phyloP scores from a whole-genome alignment of 257 asterid genomes.

The Primulina huaijiensis region DNA sequence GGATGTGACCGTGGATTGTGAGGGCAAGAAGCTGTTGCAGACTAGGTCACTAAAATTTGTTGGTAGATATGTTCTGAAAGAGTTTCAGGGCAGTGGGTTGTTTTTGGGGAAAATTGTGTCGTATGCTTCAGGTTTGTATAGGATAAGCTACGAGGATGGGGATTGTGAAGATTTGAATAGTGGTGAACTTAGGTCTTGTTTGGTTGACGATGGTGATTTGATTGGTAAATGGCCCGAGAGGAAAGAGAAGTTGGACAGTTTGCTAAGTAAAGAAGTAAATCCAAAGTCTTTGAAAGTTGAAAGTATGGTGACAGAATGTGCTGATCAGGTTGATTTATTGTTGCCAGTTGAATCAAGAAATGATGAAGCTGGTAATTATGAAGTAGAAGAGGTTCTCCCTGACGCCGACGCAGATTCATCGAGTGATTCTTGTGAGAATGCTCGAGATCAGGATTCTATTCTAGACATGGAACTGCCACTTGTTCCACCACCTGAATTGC shows the following conservation, averaged over 20 bases:
- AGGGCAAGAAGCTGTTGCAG: slow-evolving; percentile 43
- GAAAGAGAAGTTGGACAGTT: slow-evolving; percentile 45
- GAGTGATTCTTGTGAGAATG: slow-evolving; percentile 53
- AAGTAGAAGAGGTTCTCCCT: slow-evolving; percentile 6
- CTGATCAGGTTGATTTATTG: slow-evolving; percentile 10
- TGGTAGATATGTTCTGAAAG: slow-evolving; percentile 65
- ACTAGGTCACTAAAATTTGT: slow-evolving; percentile 48
- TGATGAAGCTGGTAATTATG: slow-evolving; percentile 22
- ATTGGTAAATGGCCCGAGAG: slow-evolving; percentile 55
- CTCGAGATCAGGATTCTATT: slow-evolving; percentile 31
- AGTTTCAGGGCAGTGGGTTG: slow-evolving; percentile 55
- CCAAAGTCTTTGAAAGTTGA: slow-evolving; percentile 31
- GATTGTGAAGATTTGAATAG: slow-evolving; percentile 70
- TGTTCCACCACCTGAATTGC: slow-evolving; percentile 70
- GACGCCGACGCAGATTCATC: slow-evolving; percentile 34
- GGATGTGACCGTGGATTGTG: slow-evolving; percentile 36
- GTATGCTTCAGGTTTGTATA: slow-evolving; percentile 58
- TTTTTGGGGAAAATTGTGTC: slow-evolving; percentile 59
- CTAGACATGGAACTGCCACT: slow-evolving; percentile 42
- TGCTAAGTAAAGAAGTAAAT: slow-evolving; percentile 33
- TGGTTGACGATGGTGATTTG: slow-evolving; percentile 55
- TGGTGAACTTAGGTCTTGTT: slow-evolving; percentile 40
- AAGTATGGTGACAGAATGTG: slow-evolving; percentile 16
- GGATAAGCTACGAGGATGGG: slow-evolving; percentile 74
- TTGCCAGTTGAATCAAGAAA: slow-evolving; percentile 18